Conservation (phyloP, 768 basidiomycete species). For the Tricholoma furcatifolium region DNA sequence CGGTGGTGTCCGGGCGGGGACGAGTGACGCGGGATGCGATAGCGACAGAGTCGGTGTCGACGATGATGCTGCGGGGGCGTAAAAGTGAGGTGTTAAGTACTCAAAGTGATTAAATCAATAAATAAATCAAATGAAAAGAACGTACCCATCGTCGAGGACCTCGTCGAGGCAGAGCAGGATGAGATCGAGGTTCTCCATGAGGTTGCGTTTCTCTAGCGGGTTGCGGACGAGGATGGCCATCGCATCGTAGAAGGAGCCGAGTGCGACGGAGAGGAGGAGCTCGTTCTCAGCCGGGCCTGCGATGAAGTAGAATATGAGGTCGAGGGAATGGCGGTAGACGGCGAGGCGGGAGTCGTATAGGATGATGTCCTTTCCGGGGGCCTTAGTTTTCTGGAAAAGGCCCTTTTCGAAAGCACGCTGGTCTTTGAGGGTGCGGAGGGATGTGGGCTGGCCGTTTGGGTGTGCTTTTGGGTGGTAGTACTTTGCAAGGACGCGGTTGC, state of each 20-base stretch:
- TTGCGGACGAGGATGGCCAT: conserved; percentile 83
- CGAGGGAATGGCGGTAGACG: conserved; percentile 91
- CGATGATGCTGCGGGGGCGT: conserved; percentile 68
- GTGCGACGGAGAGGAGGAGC: conserved; percentile 88
- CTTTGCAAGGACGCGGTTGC: conserved; percentile 92
- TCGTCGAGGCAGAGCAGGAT: conserved; percentile 93
- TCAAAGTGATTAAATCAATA: too few relatives aligned
- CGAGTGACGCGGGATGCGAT: conserved; percentile 93
- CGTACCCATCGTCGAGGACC: conserved; percentile 96
- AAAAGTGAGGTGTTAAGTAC: too few relatives aligned
- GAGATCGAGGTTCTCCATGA: conserved; percentile 92
- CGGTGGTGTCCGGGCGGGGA: conserved; percentile 89
- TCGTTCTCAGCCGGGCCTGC: conserved; percentile 90
- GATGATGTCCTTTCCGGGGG: conserved; percentile 81
- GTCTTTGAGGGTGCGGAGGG: conserved; percentile 76
- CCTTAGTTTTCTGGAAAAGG: conserved; percentile 93
- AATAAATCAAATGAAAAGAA: not conserved
- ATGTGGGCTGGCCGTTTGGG: conserved; percentile 60
- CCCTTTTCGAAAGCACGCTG: conserved; percentile 96
- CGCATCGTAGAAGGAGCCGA: conserved; percentile 84
- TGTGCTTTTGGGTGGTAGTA: conserved; percentile 83
- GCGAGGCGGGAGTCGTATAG: conserved; percentile 88
- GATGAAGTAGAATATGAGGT: conserved; percentile 93
- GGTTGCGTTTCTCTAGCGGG: conserved; percentile 91
- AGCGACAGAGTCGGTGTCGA: conserved; percentile 95